These are phyloP conservation scores for Groenewaldozyma tartarivorans DNA, from an alignment of 805 yeast genomes.

Conservation along the genomic window DNA sequence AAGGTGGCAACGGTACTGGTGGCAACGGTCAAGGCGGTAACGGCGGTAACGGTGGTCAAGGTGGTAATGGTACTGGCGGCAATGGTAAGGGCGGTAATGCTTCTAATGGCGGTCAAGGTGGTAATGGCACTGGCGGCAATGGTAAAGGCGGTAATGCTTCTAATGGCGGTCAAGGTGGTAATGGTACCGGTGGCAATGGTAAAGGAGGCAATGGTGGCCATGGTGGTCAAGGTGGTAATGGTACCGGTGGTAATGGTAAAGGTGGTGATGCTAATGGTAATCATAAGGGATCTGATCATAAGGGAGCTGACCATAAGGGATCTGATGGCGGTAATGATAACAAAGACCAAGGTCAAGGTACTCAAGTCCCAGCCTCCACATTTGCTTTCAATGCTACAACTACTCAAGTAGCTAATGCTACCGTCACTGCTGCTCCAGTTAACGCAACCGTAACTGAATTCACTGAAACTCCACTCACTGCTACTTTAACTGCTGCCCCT, in stretches of 20 bases:
- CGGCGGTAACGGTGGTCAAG: neutral
- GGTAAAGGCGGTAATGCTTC: neutral
- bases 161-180: neutral
- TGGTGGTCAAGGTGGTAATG: neutral
- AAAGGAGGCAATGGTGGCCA: neutral
- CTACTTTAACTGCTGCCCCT: slow-evolving; percentile 1
- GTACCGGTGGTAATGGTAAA: neutral
- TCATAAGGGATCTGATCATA: neutral
- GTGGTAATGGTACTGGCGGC: neutral
- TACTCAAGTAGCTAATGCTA: slow-evolving; percentile 1
- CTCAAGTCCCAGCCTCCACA: slow-evolving; percentile 4
- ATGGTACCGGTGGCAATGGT: too few species aligned
- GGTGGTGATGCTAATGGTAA: neutral
- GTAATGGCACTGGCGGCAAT: neutral
- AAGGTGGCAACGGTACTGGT: neutral
- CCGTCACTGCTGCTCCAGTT: neutral
- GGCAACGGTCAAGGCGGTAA: neutral
- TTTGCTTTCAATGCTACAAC: slow-evolving; percentile 9
- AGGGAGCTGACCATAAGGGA: neutral
- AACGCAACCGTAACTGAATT: neutral
- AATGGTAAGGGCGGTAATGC: neutral
- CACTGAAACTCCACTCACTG: slow-evolving; percentile 1
- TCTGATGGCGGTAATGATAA: neutral
- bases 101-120: neutral
- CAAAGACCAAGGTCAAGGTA: neutral